Base-by-base conservation (phyloP, 2,329 filamentous ascomycete species). In the Cladosporium austrohemisphaericum region DNA sequence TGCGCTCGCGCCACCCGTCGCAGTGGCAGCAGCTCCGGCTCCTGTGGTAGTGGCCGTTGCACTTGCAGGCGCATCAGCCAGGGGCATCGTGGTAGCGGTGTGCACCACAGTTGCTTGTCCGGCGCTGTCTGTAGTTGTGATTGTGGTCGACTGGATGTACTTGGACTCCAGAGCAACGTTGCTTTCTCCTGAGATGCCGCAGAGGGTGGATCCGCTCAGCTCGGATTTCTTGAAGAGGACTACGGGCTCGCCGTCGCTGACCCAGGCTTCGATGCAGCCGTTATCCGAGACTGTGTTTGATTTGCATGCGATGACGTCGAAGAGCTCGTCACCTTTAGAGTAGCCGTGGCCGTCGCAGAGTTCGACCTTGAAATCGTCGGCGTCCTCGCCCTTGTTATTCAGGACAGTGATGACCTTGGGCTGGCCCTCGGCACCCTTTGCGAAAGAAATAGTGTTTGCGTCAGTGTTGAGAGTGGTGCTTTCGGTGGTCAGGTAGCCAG, bases 391-490 rank as follows among this genome's bases (percentile, higher is more conserved):
- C 29, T 67, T 67, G 46, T 73, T 76, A 22, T 43, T 73, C 8
- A 75, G 56, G 4, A 76, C 60, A 46, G 72, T 70, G 31, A 77
- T 66, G 13, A 77, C 69, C 23, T 64, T 70, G 26, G 50, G 62
- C n/a, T 65, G 65, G n/a, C 56, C 55, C 4, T 58, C 60, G 3
- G 71, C 73, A 16, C 43, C 41, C 50, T 73, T 72, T 13, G 72
- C 68, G 61, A 76, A 70, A 3, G 68, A 72, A 11, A 77, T 56
- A 4, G 69, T 72, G 31, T 68, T 65, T 5, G 59, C 56, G 37
- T 76, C 72, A 38, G 65, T 64, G 56, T 72, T 75, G 52, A 76
- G 67, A 4, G 71, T 62, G 19, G 64, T 61, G 49, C 68, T 69
- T 57, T 47, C 25, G 14, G 49, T 53, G 5, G 67, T 71, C 18